These are phyloP conservation scores for Tetragonia tetragonoides DNA, from an alignment of 148 eudicot genomes.

Conservation along the genomic window DNA sequence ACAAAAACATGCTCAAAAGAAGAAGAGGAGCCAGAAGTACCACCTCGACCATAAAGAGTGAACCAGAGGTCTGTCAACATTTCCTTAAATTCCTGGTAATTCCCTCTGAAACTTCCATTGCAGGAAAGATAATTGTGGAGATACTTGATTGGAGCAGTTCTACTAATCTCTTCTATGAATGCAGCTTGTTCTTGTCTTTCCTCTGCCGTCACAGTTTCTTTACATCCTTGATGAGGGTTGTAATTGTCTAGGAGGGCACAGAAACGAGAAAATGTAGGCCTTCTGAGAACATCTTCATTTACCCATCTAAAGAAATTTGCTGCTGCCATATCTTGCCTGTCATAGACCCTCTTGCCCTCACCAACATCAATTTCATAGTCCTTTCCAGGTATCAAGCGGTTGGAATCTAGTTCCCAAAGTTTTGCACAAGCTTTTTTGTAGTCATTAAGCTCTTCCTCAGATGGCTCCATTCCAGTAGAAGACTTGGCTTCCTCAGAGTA, in stretches of 20 bases:
- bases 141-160: slow-evolving; percentile 93
- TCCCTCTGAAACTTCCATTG: slow-evolving; percentile 44
- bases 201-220: slow-evolving; percentile 71
- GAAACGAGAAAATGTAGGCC: slow-evolving; percentile 80
- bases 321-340: slow-evolving; percentile 74
- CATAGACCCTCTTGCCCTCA: slow-evolving; percentile 83
- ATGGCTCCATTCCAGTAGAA: slow-evolving; percentile 52
- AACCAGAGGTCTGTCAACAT: slow-evolving; percentile 80
- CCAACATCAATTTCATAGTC: slow-evolving; percentile 89
- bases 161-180: slow-evolving; percentile 91
- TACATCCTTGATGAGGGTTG: slow-evolving; percentile 79
- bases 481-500: slow-evolving; percentile 59
- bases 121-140: slow-evolving; percentile 68
- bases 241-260: slow-evolving; percentile 87
- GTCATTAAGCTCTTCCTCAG: slow-evolving; percentile 68
- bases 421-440: slow-evolving; percentile 70
- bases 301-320: slow-evolving; percentile 77
- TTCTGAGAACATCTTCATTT: slow-evolving; percentile 56
- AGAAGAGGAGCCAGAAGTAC: slow-evolving; percentile 68
- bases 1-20: slow-evolving; percentile 99
- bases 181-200: slow-evolving; percentile 86
- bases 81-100: slow-evolving; percentile 62
- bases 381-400: slow-evolving; percentile 75
- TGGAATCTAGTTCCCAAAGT: slow-evolving; percentile 91
- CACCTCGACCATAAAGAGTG: slow-evolving; percentile 86